Evolutionary conservation across 352 stramenopile species (phyloP).

Genomic region (Phytophthora foliorum): DNA sequence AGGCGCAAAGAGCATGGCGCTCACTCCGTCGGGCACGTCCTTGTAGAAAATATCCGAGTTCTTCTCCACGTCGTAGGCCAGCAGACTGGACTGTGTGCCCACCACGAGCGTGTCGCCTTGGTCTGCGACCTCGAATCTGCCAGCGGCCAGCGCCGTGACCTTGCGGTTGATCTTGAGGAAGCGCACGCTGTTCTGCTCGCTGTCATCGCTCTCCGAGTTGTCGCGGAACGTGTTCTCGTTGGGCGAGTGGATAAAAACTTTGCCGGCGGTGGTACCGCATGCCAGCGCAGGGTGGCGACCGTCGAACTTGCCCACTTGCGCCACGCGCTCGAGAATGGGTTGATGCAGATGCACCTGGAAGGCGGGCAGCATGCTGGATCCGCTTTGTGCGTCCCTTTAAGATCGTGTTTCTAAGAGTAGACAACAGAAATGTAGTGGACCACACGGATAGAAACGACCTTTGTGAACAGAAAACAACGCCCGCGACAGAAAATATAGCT

Average conservation of each 20-base stretch:
- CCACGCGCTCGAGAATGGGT: conserved; percentile 79
- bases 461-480: too few relatives aligned
- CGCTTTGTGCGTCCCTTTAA: conserved; percentile 30
- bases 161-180: conserved; percentile 95
- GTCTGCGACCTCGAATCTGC: conserved; percentile 72
- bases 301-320: conserved; percentile 85
- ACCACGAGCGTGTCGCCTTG: conserved; percentile 87
- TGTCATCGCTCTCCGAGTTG: conserved; percentile 43
- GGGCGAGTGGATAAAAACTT: conserved; percentile 93
- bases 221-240: conserved; percentile 73
- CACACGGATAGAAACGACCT: background rate
- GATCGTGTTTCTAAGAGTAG: conserved; percentile 32
- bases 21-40: conserved; percentile 87
- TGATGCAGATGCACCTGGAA: conserved; percentile 89
- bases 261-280: conserved; percentile 89
- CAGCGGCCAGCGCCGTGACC: conserved; percentile 81
- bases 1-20: conserved; percentile 82
- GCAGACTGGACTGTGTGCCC: conserved; percentile 89
- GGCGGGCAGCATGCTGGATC: conserved; percentile 66
- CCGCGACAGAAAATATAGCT: too few relatives aligned
- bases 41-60: conserved; percentile 96
- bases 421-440: too few relatives aligned
- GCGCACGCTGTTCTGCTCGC: conserved; percentile 62
- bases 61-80: conserved; percentile 94
- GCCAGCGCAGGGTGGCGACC: conserved; percentile 80